Evolutionary conservation across 2,329 filamentous ascomycete genomes (phyloP), one percentile per base, ranked within the genome.

Genomic region (Ramichloridium luteum): DNA sequence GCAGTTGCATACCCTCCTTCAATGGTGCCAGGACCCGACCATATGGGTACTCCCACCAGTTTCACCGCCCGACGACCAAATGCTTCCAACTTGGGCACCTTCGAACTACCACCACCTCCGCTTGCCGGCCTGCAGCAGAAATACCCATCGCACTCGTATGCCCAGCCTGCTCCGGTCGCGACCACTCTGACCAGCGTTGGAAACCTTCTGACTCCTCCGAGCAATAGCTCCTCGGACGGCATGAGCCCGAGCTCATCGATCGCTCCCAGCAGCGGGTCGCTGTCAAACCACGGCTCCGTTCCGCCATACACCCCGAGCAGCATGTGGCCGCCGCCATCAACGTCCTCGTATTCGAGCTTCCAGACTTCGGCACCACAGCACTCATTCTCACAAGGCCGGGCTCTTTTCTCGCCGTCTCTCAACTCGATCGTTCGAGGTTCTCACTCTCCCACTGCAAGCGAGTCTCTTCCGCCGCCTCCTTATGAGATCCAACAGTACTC

Each of bases 21-120:
- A 54, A 77, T 77, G 72, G 68, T 72, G 59, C 62, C 70, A 54
- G 65, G 67, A 52, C 58, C 72, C 51, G 71, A 76, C 56, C 61
- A 62, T 54, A 68, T 77, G 61, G 67, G 67, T 56, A 62, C 66
- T 48, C 66, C 70, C 47, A 65, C 69, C 52, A 79, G 77, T 61
- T 75, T 85, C 54, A 72, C 76, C 45, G 68, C 76, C 55, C 72
- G 80, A 49, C 72, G 79, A 56, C 72, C 75, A 50, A 77, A 77
- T 50, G 74, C 78, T 40, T 72, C 71, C 36, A 70, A 70, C 46
- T 67, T 85, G 40, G 77, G 78, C 36, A 69, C 60, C 44, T 81
- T 82, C 51, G 74, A 80, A 50, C 69, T 83, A 30, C 72, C 74
- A 42, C 73, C 77, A 32, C 74, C 74, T 44, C 67, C 70, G 30